Percentiles rank a stretch among this genome's conserved stretches.
Conservation (phyloP, 2,329 filamentous ascomycete species). For the Aspergillus sergii region DNA sequence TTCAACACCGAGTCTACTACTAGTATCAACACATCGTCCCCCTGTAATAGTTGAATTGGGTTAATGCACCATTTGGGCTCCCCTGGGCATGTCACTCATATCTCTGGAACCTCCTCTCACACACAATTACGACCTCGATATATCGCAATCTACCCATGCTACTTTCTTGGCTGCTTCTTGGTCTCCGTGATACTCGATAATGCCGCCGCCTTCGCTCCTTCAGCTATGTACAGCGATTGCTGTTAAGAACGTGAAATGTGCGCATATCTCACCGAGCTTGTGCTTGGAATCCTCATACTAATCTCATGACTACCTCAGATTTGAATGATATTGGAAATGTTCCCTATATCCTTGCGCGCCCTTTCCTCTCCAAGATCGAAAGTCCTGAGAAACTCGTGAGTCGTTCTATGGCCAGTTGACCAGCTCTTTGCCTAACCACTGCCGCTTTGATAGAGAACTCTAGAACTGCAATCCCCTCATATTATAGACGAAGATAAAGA, state of each 20-base stretch:
- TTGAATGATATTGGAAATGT: conserved; percentile 73
- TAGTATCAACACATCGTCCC: not conserved
- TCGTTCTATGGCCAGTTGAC: conserved; percentile 5
- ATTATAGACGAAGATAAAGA: conserved; percentile 69
- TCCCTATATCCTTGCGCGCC: conserved; percentile 65
- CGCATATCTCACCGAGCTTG: conserved; percentile 12
- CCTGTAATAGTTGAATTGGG: not conserved
- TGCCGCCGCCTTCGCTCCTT: conserved; percentile 39
- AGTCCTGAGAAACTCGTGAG: conserved; percentile 72
- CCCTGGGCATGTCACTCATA: conserved; percentile 6
- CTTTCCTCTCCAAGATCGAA: conserved; percentile 71
- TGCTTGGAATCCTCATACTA: not conserved
- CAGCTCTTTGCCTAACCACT: conserved; percentile 9
- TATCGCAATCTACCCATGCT: conserved; percentile 16
- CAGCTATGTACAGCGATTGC: conserved; percentile 40
- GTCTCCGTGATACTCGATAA: conserved; percentile 21
- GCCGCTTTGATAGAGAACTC: conserved; percentile 44
- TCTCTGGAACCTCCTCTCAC: not conserved
- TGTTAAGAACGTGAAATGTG: conserved; percentile 42
- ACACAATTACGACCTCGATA: conserved; percentile 5
- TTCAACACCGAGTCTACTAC: not conserved
- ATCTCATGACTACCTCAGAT: conserved; percentile 33
- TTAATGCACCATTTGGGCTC: conserved; percentile 3
- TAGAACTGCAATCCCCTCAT: conserved; percentile 78
- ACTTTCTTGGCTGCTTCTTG: conserved; percentile 23